phyloP scores from a whole-genome alignment of 768 basidiomycete genomes.

The Phanerodontia chrysosporium region DNA sequence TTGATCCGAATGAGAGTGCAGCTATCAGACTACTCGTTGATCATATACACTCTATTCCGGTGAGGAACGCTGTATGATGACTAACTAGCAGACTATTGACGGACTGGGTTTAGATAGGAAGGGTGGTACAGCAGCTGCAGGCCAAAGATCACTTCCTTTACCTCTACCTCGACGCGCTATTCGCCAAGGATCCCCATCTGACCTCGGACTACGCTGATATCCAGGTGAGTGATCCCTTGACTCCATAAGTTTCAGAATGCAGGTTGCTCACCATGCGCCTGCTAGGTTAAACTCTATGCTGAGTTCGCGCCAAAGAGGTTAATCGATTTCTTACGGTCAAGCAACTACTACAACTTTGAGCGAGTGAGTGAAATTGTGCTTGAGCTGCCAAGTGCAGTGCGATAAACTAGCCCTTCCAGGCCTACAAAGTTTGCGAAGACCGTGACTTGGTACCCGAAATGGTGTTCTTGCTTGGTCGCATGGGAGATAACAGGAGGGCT shows the following conservation, averaged over 20 bases:
- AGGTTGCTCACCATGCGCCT: neutral
- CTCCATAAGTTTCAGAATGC: neutral
- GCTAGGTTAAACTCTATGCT: constrained; percentile 84
- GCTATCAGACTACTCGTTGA: constrained; percentile 88
- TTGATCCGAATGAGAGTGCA: constrained; percentile 50
- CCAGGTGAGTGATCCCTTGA: constrained; percentile 45
- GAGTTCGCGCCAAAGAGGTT: constrained; percentile 76
- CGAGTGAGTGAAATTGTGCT: constrained; percentile 38
- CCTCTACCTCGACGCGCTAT: constrained; percentile 87
- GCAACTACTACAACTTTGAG: constrained; percentile 88
- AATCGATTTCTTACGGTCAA: constrained; percentile 88
- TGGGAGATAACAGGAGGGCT: constrained; percentile 97
- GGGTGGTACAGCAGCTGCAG: constrained; percentile 86
- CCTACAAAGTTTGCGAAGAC: constrained; percentile 80
- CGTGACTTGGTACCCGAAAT: constrained; percentile 90
- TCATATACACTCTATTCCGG: constrained; percentile 94
- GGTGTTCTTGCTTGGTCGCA: constrained; percentile 94
- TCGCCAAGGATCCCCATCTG: constrained; percentile 80
- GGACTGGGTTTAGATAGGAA: constrained; percentile 56
- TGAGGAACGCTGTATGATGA: constrained; percentile 32
- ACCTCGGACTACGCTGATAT: constrained; percentile 80
- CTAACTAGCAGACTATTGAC: neutral
- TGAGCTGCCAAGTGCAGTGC: no score
- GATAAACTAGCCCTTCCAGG: no score
- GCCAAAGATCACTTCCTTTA: constrained; percentile 78